These are phyloP conservation scores for Nymphaea thermarum DNA, from an alignment of 164 flowering plant species.

Conservation along the genomic window DNA sequence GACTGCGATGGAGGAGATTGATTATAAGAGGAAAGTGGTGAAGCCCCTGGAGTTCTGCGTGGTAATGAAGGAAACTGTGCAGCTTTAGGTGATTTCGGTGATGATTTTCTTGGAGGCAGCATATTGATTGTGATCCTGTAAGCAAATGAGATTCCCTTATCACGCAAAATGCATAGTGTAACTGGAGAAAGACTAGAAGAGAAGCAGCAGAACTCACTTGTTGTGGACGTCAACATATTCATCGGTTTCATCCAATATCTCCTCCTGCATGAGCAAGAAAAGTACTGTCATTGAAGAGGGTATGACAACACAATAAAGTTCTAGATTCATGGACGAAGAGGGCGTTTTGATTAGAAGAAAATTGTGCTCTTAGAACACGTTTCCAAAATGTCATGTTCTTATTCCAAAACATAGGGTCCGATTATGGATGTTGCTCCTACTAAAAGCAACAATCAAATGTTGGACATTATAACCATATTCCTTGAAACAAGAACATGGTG, in stretches of 20 bases:
- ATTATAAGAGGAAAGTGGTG: constrained; percentile 31
- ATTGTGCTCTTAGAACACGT: no score
- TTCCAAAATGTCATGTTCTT: no score
- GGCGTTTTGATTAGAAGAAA: no score
- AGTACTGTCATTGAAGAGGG: not conserved
- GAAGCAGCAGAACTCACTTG: constrained; percentile 23
- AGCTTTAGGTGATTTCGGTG: constrained; percentile 22
- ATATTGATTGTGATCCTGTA: constrained; percentile 24
- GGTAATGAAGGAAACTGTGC: constrained; percentile 4
- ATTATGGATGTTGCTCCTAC: no score
- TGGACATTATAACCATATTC: no score
- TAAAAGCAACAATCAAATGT: no score
- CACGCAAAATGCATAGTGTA: not conserved
- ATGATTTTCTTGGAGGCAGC: constrained; percentile 9
- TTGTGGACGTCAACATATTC: constrained; percentile 45
- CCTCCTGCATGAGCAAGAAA: constrained; percentile 30
- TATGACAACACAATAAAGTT: no score
- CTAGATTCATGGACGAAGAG: no score
- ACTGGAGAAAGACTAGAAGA: not conserved
- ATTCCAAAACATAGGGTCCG: no score
- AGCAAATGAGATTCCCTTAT: not conserved
- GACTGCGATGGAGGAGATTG: constrained; percentile 27
- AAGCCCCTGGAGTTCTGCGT: constrained; percentile 18
- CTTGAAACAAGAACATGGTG: no score
- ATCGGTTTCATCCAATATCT: constrained; percentile 66